Evolutionary conservation across 1,284 basidiomycete species (phyloP).

Genomic region (Pseudozyma sp.): DNA sequence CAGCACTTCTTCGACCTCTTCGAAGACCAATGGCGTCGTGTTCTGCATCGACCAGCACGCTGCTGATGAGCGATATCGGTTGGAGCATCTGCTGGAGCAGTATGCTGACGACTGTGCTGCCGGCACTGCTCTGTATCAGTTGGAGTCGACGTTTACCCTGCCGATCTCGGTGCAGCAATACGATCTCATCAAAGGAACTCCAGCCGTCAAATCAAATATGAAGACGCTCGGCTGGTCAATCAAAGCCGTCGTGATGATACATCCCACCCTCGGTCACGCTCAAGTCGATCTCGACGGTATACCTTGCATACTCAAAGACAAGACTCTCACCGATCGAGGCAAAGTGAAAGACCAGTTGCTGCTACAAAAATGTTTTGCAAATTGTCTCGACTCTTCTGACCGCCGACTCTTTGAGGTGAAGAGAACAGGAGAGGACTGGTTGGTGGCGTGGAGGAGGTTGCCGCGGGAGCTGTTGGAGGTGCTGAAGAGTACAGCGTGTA

Average conservation of each 20-base stretch:
- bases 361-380: constrained; percentile 5
- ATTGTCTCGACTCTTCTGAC: constrained; percentile 11
- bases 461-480: constrained; percentile 23
- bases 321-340: constrained; percentile 12
- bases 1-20: constrained; percentile 59
- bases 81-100: constrained; percentile 82
- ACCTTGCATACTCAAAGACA: constrained; percentile 24
- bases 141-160: constrained; percentile 13
- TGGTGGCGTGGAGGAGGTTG: constrained; percentile 2
- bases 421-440: constrained; percentile 11
- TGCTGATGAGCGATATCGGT: constrained; percentile 86
- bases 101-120: constrained; percentile 71
- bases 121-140: constrained; percentile 1
- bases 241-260: constrained; percentile 12
- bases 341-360: constrained; percentile 16
- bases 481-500: constrained; percentile 33
- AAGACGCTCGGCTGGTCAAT: constrained; percentile 23
- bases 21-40: constrained; percentile 69
- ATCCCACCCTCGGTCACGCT: constrained; percentile 22
- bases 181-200: constrained; percentile 1
- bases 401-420: too few relatives aligned
- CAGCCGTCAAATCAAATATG: background rate
- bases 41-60: constrained; percentile 94
- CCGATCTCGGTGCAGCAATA: constrained; percentile 18
- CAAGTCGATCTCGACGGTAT: constrained; percentile 33